Conservation (phyloP, 306 rosid genomes). For the Trifolium dubium region DNA sequence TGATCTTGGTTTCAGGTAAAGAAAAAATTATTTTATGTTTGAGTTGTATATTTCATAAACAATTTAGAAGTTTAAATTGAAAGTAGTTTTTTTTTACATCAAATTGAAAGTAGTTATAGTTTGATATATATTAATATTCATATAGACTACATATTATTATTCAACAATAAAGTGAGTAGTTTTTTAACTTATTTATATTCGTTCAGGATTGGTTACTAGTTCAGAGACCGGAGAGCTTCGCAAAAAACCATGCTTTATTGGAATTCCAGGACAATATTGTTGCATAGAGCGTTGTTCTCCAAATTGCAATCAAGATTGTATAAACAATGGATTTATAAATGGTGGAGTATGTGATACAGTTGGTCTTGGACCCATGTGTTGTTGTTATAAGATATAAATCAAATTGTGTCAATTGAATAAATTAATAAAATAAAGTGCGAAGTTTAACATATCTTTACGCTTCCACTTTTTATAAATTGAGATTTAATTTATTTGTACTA, state of each 20-base stretch:
- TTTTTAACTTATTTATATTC: neutral
- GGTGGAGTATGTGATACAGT: neutral
- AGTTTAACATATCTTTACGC: too few relatives aligned
- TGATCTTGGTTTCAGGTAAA: neutral
- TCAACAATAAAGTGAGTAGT: neutral
- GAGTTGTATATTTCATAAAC: neutral
- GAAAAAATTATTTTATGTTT: neutral
- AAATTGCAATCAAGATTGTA: neutral
- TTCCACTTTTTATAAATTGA: too few relatives aligned
- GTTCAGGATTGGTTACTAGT: neutral
- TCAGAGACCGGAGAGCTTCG: neutral
- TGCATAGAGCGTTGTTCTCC: neutral
- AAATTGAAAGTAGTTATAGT: too few relatives aligned
- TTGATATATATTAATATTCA: neutral
- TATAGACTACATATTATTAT: neutral
- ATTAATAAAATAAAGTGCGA: too few relatives aligned
- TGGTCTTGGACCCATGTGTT: neutral
- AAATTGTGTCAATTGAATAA: neutral
- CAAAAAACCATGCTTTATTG: neutral
- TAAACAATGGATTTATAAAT: neutral
- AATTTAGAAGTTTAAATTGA: too few relatives aligned
- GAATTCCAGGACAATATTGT: neutral
- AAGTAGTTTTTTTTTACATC: too few relatives aligned
- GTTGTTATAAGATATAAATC: neutral
- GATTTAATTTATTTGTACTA: too few relatives aligned